Percentiles rank a stretch among this genome's conserved stretches.
phyloP scores from a whole-genome alignment of 2,329 filamentous ascomycete genomes.

The Arthroderma sp. region DNA sequence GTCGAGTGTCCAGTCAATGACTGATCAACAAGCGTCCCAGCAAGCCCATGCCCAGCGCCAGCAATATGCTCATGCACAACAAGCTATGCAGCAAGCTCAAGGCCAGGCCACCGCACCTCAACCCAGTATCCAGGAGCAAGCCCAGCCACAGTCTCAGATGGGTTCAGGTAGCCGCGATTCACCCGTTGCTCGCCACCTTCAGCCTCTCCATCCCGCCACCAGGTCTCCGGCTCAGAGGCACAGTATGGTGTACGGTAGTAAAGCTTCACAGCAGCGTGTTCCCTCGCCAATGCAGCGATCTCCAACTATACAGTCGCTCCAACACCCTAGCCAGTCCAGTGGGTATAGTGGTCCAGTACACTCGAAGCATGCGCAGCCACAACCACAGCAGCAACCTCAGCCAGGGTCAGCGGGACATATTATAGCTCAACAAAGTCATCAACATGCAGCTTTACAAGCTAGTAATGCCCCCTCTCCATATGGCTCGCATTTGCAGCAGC shows the following conservation, averaged over 20 bases:
- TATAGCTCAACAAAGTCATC: not conserved
- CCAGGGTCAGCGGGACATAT: constrained; percentile 1
- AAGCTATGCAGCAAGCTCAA: constrained; percentile 4
- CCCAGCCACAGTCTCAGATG: constrained; percentile 8
- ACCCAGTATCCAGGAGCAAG: constrained; percentile 16
- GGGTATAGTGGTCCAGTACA: not conserved
- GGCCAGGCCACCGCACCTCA: constrained; percentile 11
- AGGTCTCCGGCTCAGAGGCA: constrained; percentile 6
- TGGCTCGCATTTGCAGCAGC: not conserved
- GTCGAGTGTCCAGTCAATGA: constrained; percentile 2
- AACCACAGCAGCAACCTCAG: constrained; percentile 2
- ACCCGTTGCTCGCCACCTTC: constrained; percentile 6
- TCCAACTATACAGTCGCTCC: not conserved
- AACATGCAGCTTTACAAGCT: not conserved
- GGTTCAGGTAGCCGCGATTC: constrained; percentile 3
- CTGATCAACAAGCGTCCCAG: constrained; percentile 2
- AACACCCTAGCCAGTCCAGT: constrained; percentile 1
- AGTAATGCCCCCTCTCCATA: not conserved
- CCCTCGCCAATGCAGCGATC: constrained; percentile 4
- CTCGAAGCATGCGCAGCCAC: not conserved
- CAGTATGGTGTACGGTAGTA: constrained; percentile 4
- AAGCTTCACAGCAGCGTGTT: constrained; percentile 4
- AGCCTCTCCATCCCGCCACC: constrained; percentile 3
- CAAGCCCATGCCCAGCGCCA: constrained; percentile 7
- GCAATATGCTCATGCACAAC: constrained; percentile 4